Evolutionary conservation across 768 basidiomycete species (phyloP).

Genomic region (Rickenella mellea): DNA sequence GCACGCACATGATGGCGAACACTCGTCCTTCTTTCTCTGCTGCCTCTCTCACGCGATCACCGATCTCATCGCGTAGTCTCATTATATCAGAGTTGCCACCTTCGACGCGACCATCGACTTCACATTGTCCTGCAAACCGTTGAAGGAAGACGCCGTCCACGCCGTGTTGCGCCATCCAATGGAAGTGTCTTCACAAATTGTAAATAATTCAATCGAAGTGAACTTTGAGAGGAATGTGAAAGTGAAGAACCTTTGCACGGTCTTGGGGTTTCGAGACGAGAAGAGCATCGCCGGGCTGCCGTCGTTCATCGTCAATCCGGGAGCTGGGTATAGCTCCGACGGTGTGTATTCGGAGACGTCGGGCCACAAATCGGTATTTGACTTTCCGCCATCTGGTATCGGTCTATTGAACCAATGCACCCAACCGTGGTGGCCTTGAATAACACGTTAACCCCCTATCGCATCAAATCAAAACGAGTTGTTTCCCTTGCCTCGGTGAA

Average conservation of each 20-base stretch:
- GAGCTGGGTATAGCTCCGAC: constrained; percentile 61
- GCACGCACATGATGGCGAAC: constrained; percentile 72
- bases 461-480: not conserved
- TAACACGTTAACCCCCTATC: not conserved
- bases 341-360: constrained; percentile 62
- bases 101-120: constrained; percentile 38
- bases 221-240: not conserved
- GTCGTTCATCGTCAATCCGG: constrained; percentile 47
- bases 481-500: constrained; percentile 14
- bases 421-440: constrained; percentile 71
- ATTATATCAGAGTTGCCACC: constrained; percentile 40
- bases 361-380: constrained; percentile 75
- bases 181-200: constrained; percentile 44
- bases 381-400: constrained; percentile 56
- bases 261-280: constrained; percentile 68
- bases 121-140: constrained; percentile 63
- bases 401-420: constrained; percentile 76
- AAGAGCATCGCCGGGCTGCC: constrained; percentile 64
- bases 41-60: constrained; percentile 61
- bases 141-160: constrained; percentile 79
- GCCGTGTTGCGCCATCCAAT: constrained; percentile 77
- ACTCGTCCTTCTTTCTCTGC: constrained; percentile 76
- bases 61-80: constrained; percentile 62
- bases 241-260: constrained; percentile 45
- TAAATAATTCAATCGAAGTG: constrained; percentile 2